phyloP scores from a whole-genome alignment of 2,329 filamentous ascomycete species.

The Emydomyces testavorans region DNA sequence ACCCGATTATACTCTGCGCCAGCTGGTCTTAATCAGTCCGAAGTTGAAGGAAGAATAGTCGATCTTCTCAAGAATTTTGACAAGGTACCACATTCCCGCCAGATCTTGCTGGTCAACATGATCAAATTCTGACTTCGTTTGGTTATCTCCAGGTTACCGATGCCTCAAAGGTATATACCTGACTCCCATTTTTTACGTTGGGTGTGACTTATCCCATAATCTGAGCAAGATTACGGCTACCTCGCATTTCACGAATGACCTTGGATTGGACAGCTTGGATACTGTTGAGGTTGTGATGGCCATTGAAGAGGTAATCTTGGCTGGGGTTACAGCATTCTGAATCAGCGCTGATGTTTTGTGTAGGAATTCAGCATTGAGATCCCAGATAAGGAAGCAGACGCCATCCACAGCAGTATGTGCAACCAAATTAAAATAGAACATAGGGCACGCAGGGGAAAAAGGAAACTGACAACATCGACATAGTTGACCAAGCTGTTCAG shows the following conservation, averaged over 20 bases:
- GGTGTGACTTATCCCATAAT: constrained; percentile 20
- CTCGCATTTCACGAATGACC: constrained; percentile 93
- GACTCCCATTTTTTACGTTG: background rate
- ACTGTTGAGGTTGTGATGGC: constrained; percentile 99
- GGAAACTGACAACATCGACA: constrained; percentile 5
- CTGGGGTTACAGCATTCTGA: constrained; percentile 9
- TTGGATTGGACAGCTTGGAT: constrained; percentile 92
- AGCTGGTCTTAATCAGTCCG: constrained; percentile 63
- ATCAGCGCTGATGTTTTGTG: constrained; percentile 16
- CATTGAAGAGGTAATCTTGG: constrained; percentile 71
- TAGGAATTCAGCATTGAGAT: constrained; percentile 88
- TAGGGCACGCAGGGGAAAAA: background rate
- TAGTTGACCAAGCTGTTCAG: constrained; percentile 87
- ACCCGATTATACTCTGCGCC: constrained; percentile 79
- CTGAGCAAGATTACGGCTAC: constrained; percentile 60
- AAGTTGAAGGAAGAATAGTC: constrained; percentile 86
- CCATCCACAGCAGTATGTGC: constrained; percentile 78
- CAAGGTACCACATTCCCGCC: constrained; percentile 55
- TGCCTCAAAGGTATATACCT: constrained; percentile 42
- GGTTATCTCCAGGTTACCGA: constrained; percentile 34
- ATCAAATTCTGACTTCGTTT: constrained; percentile 17
- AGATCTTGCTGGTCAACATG: background rate
- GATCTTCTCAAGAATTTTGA: constrained; percentile 92
- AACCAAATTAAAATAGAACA: background rate
- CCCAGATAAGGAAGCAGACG: constrained; percentile 90